These are phyloP conservation scores for Penicillium verrucosum DNA, from an alignment of 2,329 filamentous ascomycete genomes.

Conservation along the genomic window DNA sequence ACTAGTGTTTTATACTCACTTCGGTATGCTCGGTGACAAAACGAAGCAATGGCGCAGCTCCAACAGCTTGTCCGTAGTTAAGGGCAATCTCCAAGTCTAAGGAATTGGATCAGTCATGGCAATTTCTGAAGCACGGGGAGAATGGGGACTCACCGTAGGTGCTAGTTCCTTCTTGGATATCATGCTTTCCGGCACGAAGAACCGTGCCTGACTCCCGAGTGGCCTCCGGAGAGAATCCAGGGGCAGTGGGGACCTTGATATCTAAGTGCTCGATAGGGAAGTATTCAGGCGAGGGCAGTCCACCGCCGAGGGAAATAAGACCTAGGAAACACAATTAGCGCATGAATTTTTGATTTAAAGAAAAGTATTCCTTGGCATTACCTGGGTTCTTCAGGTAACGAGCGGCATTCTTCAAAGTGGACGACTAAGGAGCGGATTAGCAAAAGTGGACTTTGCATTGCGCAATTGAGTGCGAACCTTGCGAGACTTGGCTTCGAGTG, in stretches of 20 bases:
- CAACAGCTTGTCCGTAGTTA: slow-evolving; percentile 88
- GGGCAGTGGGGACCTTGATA: slow-evolving; percentile 67
- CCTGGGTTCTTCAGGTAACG: slow-evolving; percentile 73
- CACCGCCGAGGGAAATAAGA: slow-evolving; percentile 87
- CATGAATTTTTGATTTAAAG: background rate
- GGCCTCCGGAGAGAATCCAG: slow-evolving; percentile 68
- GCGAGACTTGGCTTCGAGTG: slow-evolving; percentile 56
- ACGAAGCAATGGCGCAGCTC: slow-evolving; percentile 80
- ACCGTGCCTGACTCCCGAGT: slow-evolving; percentile 59
- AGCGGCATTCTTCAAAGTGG: slow-evolving; percentile 79
- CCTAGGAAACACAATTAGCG: slow-evolving; percentile 35
- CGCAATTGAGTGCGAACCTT: slow-evolving; percentile 29
- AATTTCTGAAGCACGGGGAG: background rate
- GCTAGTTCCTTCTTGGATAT: slow-evolving; percentile 63
- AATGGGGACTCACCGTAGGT: slow-evolving; percentile 42
- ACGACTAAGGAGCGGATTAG: slow-evolving; percentile 46
- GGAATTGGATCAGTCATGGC: slow-evolving; percentile 10
- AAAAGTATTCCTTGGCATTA: slow-evolving; percentile 12
- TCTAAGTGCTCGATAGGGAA: slow-evolving; percentile 84
- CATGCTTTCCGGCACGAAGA: slow-evolving; percentile 76
- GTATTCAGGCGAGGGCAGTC: slow-evolving; percentile 81
- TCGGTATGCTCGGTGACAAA: slow-evolving; percentile 96
- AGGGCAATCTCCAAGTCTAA: slow-evolving; percentile 79
- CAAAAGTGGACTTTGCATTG: background rate
- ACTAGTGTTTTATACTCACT: slow-evolving; percentile 29